A percentile compares a stretch with the other conserved stretches of the same genome.
Evolutionary conservation across 345 rosid genomes (phyloP).

Genomic region (Melastoma malabathricum): DNA sequence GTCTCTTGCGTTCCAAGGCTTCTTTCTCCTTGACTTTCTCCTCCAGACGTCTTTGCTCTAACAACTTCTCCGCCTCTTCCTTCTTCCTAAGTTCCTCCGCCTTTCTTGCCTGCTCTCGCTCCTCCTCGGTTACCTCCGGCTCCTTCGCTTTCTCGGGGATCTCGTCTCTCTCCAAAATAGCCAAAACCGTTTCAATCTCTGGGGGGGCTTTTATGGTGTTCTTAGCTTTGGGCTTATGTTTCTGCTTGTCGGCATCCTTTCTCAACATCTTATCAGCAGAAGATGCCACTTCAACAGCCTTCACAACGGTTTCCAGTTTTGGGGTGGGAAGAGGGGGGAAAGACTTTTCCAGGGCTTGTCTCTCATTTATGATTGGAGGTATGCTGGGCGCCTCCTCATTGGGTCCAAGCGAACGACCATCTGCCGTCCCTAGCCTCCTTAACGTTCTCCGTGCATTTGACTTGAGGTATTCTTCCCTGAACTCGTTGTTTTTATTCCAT

Average conservation of each 20-base stretch:
- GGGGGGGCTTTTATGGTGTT: conserved; percentile 23
- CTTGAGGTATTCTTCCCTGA: conserved; percentile 48
- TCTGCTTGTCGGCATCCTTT: conserved; percentile 31
- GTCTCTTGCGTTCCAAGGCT: conserved; percentile 66
- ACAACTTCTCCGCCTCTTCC: conserved; percentile 46
- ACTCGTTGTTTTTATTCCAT: conserved; percentile 54
- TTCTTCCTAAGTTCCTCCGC: conserved; percentile 61
- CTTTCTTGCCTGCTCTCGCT: conserved; percentile 56
- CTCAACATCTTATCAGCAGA: conserved; percentile 13
- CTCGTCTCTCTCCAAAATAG: conserved; percentile 29
- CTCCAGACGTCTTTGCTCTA: conserved; percentile 56
- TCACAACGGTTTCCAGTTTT: conserved; percentile 16
- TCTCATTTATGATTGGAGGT: conserved; percentile 13
- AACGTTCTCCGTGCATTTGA: conserved; percentile 48
- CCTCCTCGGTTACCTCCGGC: conserved; percentile 46
- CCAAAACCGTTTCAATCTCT: conserved; percentile 12
- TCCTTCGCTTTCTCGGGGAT: conserved; percentile 26
- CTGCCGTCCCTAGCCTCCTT: conserved; percentile 60
- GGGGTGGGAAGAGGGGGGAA: conserved; percentile 11
- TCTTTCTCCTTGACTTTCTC: conserved; percentile 71
- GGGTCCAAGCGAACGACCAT: conserved; percentile 82
- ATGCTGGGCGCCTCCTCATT: conserved; percentile 51
- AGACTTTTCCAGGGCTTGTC: conserved; percentile 21
- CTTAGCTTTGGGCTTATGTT: conserved; percentile 24
- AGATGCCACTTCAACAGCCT: conserved; percentile 16